phyloP scores from a whole-genome alignment of 352 stramenopile species.

The Thalassiosira exigua region DNA sequence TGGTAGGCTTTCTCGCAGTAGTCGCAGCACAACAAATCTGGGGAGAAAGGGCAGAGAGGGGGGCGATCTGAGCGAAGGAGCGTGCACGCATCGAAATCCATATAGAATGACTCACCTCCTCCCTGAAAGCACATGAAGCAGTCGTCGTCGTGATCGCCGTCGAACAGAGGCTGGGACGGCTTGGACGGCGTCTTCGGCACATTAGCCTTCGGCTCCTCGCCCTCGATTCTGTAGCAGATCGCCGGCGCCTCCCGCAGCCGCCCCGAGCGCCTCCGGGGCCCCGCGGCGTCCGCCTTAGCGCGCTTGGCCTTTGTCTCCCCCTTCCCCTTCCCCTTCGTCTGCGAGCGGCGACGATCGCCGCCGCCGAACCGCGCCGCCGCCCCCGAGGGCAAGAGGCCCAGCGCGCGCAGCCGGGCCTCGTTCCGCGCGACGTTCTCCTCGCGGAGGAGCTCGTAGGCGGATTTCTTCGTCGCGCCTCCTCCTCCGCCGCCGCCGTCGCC shows the following conservation, averaged over 20 bases:
- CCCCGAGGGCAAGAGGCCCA: conserved; percentile 49
- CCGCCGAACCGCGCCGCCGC: conserved; percentile 23
- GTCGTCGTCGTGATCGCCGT: conserved; percentile 54
- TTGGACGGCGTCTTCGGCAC: conserved; percentile 18
- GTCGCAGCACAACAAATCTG: conserved; percentile 62
- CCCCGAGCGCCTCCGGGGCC: no score
- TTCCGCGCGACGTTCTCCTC: conserved; percentile 75
- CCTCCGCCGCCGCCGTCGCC: conserved; percentile 1
- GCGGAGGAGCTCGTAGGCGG: conserved; percentile 63
- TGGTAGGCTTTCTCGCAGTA: conserved; percentile 60
- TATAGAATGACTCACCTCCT: conserved; percentile 35
- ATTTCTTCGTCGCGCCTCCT: conserved; percentile 4
- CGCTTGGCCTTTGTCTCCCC: no score
- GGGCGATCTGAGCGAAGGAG: neutral
- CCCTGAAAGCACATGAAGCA: conserved; percentile 62
- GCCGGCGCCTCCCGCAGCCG: no score
- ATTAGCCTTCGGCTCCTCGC: neutral
- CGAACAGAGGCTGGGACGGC: conserved; percentile 35
- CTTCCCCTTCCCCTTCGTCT: conserved; percentile 6
- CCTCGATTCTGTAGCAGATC: no score
- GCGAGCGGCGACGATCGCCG: conserved; percentile 37
- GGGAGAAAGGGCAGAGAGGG: neutral
- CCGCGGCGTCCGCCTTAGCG: no score
- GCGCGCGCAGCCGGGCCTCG: conserved; percentile 53
- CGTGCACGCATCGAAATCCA: neutral